phyloP scores from a whole-genome alignment of 208 protist genomes.

The Sergeia podlipaevii region DNA sequence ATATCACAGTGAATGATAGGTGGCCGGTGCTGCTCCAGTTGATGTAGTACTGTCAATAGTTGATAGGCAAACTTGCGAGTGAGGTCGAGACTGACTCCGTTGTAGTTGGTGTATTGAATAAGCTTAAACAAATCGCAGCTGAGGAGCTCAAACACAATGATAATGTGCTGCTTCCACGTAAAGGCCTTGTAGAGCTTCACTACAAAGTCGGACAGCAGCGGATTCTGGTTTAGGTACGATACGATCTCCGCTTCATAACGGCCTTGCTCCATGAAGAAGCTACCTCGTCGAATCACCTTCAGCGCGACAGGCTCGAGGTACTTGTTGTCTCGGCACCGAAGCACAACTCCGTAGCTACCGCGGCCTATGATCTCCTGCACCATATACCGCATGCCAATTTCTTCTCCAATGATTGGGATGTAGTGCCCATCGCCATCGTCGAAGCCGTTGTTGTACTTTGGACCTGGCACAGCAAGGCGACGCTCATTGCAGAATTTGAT shows the following conservation, averaged over 20 bases:
- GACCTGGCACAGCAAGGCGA: slow-evolving; percentile 19
- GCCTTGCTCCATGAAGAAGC: slow-evolving; percentile 73
- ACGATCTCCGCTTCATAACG: slow-evolving; percentile 83
- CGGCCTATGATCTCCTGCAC: slow-evolving; percentile 83
- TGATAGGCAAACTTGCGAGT: slow-evolving; percentile 95
- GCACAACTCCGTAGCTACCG: slow-evolving; percentile 87
- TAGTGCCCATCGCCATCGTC: slow-evolving; percentile 85
- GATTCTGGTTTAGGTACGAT: slow-evolving; percentile 54
- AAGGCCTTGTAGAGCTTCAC: slow-evolving; percentile 79
- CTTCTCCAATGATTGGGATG: slow-evolving; percentile 59
- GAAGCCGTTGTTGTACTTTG: slow-evolving; percentile 39
- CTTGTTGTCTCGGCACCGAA: slow-evolving; percentile 74
- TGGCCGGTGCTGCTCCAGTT: slow-evolving; percentile 84
- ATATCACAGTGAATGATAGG: slow-evolving; percentile 98
- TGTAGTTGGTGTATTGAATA: slow-evolving; percentile 85
- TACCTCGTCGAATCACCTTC: slow-evolving; percentile 84
- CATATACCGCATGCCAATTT: slow-evolving; percentile 73
- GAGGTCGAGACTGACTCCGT: slow-evolving; percentile 84
- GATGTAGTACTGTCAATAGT: slow-evolving; percentile 89
- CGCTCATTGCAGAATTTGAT: slow-evolving; percentile 52
- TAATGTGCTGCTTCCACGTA: slow-evolving; percentile 91
- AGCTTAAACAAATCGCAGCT: slow-evolving; percentile 97
- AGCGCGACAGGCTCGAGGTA: slow-evolving; percentile 73
- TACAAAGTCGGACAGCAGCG: slow-evolving; percentile 55
- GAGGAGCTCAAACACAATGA: slow-evolving; percentile 97